These are phyloP conservation scores for Cyclotella baltica DNA, from an alignment of 108 stramenopile genomes.

Conservation along the genomic window DNA sequence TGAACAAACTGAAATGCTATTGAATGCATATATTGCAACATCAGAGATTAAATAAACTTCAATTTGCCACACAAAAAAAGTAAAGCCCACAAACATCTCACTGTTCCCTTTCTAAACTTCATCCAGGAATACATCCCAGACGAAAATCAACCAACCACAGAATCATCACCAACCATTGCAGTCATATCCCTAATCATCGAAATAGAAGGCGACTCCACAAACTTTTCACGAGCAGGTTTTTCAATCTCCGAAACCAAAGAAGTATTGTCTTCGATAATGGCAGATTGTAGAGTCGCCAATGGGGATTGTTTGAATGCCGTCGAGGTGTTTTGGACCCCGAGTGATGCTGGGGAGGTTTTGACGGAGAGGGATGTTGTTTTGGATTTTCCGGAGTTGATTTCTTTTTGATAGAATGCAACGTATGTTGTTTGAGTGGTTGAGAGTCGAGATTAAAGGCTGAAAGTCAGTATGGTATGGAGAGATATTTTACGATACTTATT, in stretches of 20 bases:
- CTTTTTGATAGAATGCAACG: slow-evolving; percentile 46
- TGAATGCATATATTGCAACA: too few species aligned
- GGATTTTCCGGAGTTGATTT: slow-evolving; percentile 89
- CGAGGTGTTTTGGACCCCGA: slow-evolving; percentile 88
- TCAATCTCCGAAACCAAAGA: slow-evolving; percentile 71
- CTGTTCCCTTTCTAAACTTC: background rate
- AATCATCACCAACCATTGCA: slow-evolving; percentile 64
- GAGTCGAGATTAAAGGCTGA: background rate
- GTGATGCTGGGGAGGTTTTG: slow-evolving; percentile 71
- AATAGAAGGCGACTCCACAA: slow-evolving; percentile 84
- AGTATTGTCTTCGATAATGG: slow-evolving; percentile 78
- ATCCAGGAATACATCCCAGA: slow-evolving; percentile 68
- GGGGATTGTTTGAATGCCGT: slow-evolving; percentile 87
- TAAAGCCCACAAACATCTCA: background rate
- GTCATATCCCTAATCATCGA: slow-evolving; percentile 82
- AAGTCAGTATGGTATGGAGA: too few species aligned
- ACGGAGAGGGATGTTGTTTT: slow-evolving; percentile 70
- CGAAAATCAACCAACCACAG: slow-evolving; percentile 31
- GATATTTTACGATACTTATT: too few species aligned
- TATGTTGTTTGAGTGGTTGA: background rate
- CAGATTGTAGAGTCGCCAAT: slow-evolving; percentile 77
- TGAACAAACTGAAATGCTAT: too few species aligned
- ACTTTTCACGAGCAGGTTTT: slow-evolving; percentile 66
- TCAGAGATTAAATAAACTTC: too few species aligned
- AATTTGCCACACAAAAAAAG: too few species aligned